Conservation (phyloP, 169 alveolate genomes). For the Cryptosporidium sp. region DNA sequence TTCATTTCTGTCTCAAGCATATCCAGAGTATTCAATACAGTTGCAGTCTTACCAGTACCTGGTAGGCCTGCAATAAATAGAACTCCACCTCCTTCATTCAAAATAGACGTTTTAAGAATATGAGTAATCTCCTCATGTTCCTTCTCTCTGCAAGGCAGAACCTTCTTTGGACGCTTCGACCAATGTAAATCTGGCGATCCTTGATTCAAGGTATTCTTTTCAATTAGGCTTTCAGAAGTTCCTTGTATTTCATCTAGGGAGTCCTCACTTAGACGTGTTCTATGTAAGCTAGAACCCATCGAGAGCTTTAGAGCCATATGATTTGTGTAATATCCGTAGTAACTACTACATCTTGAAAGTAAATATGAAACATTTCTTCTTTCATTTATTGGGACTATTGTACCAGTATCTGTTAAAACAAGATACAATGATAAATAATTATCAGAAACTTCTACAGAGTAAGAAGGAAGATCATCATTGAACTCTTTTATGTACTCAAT, state of each 20-base stretch:
- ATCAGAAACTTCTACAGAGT: slow-evolving; percentile 44
- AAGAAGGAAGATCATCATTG: slow-evolving; percentile 55
- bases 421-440: slow-evolving; percentile 24
- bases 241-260: too few relatives aligned
- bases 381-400: slow-evolving; percentile 39
- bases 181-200: slow-evolving; percentile 30
- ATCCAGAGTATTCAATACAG: slow-evolving; percentile 75
- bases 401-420: slow-evolving; percentile 46
- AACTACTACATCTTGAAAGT: slow-evolving; percentile 52
- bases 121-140: slow-evolving; percentile 76
- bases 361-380: slow-evolving; percentile 23
- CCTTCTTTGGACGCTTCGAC: slow-evolving; percentile 32
- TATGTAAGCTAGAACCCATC: background rate
- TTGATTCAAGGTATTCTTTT: too few relatives aligned
- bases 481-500: slow-evolving; percentile 37
- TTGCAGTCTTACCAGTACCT: slow-evolving; percentile 85
- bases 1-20: slow-evolving; percentile 61
- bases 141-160: slow-evolving; percentile 80
- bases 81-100: slow-evolving; percentile 77
- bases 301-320: background rate
- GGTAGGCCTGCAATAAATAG: slow-evolving; percentile 84
- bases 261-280: background rate
- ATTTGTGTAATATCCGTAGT: slow-evolving; percentile 42
- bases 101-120: slow-evolving; percentile 67
- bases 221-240: background rate